These are phyloP conservation scores for Pseudoneurospora amorphoporcata DNA, from an alignment of 495 filamentous ascomycete genomes.

Conservation along the genomic window DNA sequence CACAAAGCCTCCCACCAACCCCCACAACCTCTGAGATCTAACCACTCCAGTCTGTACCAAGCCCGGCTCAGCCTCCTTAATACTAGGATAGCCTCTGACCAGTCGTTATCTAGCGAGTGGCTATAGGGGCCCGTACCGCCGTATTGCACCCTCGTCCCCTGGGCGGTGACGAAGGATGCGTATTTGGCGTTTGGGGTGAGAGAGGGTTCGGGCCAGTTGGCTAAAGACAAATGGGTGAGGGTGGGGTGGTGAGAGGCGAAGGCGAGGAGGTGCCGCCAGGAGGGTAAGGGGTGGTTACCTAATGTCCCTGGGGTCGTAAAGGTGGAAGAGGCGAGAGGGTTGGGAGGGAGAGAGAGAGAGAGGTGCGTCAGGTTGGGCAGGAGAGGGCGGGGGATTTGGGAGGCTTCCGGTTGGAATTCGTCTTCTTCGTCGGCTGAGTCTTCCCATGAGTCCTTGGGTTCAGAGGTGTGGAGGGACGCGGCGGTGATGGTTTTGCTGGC, in stretches of 20 bases:
- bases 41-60: constrained; percentile 63
- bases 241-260: constrained; percentile 51
- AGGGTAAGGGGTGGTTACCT: constrained; percentile 23
- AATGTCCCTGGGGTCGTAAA: not conserved
- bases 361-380: constrained; percentile 45
- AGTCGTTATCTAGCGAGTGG: constrained; percentile 53
- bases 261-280: constrained; percentile 57
- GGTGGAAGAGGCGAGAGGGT: not conserved
- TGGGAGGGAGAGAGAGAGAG: constrained; percentile 40
- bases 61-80: constrained; percentile 56
- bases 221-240: constrained; percentile 68
- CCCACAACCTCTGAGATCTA: constrained; percentile 71
- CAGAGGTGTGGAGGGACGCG: not conserved
- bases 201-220: constrained; percentile 69
- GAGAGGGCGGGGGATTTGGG: constrained; percentile 21
- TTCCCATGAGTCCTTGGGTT: constrained; percentile 14
- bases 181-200: constrained; percentile 53
- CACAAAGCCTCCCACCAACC: constrained; percentile 57
- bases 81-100: constrained; percentile 57
- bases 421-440: constrained; percentile 33
- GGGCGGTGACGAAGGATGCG: constrained; percentile 33
- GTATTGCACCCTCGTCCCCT: constrained; percentile 37
- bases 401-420: not conserved
- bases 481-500: not conserved
- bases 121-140: constrained; percentile 58